A percentile compares a stretch with the other conserved stretches of the same genome.
phyloP scores from a whole-genome alignment of 2,329 filamentous ascomycete species.

The Ophiostoma angusticollis region DNA sequence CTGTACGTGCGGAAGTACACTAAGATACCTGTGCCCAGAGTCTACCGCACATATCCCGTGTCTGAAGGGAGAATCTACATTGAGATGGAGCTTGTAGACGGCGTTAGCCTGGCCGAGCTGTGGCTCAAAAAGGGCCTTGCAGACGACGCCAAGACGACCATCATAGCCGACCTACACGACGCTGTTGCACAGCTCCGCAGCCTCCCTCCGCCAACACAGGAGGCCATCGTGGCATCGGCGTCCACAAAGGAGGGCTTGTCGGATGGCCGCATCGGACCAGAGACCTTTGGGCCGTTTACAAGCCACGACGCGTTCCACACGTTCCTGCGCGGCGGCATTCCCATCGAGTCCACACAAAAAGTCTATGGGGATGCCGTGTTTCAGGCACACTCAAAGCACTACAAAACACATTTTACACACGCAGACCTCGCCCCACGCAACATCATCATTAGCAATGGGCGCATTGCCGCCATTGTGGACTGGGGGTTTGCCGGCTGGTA shows the following conservation, averaged over 20 bases:
- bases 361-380: not conserved
- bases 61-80: slow-evolving; percentile 3
- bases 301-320: slow-evolving; percentile 4
- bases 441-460: slow-evolving; percentile 27
- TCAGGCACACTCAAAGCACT: not conserved
- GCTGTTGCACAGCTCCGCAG: slow-evolving; percentile 1
- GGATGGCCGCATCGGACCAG: slow-evolving; percentile 3
- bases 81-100: slow-evolving; percentile 6
- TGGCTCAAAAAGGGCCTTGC: not conserved
- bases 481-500: slow-evolving; percentile 37
- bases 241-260: not conserved
- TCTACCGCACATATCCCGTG: slow-evolving; percentile 4
- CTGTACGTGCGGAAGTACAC: slow-evolving; percentile 4
- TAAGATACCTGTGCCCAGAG: slow-evolving; percentile 1
- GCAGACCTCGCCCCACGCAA: slow-evolving; percentile 41
- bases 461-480: slow-evolving; percentile 31
- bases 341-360: not conserved
- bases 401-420: slow-evolving; percentile 27
- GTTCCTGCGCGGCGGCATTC: slow-evolving; percentile 1
- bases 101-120: not conserved
- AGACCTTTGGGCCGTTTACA: not conserved
- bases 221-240: slow-evolving; percentile 3
- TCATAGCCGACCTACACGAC: slow-evolving; percentile 5
- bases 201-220: slow-evolving; percentile 1
- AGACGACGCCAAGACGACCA: not conserved